Percentiles rank a stretch among this genome's conserved stretches.
Evolutionary conservation across 176 grass and related monocot species (phyloP).

Genomic region (Ananas comosus): DNA sequence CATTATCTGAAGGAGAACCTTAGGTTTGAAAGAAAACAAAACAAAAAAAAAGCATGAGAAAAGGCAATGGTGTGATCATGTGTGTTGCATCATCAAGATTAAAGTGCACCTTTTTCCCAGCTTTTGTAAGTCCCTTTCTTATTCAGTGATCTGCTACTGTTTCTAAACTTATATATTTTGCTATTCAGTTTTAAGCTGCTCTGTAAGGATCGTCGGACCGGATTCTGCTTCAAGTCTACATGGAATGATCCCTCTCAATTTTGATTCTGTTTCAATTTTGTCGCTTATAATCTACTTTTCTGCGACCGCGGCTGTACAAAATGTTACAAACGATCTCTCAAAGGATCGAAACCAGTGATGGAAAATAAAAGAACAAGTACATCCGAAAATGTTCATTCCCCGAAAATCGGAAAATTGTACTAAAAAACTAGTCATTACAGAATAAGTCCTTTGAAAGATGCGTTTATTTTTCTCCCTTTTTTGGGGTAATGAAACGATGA

Average conservation of each 20-base stretch:
- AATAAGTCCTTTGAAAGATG: too few species aligned
- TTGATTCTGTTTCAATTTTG: too few species aligned
- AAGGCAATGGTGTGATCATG: neutral
- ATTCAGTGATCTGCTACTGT: neutral
- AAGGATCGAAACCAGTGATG: neutral
- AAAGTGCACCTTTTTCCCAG: too few species aligned
- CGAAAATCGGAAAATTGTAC: too few species aligned
- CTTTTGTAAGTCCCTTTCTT: too few species aligned
- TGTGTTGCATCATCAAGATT: constrained; percentile 5
- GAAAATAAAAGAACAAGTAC: neutral
- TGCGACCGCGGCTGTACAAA: neutral
- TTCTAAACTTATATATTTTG: neutral
- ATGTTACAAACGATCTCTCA: neutral
- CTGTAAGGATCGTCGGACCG: too few species aligned
- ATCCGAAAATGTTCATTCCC: too few species aligned
- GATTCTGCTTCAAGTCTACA: too few species aligned
- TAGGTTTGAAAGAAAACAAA: neutral
- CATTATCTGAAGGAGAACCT: neutral
- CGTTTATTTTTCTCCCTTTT: neutral
- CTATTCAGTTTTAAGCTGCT: neutral
- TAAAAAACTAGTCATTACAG: too few species aligned
- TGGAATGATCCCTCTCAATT: too few species aligned
- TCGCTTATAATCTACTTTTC: neutral
- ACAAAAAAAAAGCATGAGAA: neutral
- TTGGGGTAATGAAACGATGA: neutral